Conservation (phyloP, 306 rosid species). For the Cyamopsis tetragonoloba region DNA sequence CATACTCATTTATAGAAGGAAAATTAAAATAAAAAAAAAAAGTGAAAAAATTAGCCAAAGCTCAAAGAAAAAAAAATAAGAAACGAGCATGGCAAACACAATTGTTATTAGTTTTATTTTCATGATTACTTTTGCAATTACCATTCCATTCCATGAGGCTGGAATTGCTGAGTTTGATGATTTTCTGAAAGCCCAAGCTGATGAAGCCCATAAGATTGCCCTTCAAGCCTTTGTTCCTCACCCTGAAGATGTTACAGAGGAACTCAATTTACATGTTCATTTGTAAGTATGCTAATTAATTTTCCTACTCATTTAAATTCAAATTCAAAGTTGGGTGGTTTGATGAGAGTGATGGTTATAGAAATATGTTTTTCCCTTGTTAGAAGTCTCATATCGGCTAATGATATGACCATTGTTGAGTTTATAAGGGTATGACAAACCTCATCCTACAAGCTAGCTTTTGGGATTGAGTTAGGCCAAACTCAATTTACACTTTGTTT, state of each 20-base stretch:
- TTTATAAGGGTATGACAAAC: background rate
- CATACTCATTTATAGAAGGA: background rate
- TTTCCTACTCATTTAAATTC: background rate
- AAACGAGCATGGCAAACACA: background rate
- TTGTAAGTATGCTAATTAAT: background rate
- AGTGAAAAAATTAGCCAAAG: too few relatives aligned
- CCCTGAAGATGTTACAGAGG: background rate
- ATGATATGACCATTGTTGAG: too few relatives aligned
- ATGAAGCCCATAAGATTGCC: background rate
- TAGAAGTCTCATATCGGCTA: too few relatives aligned
- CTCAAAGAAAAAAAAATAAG: background rate
- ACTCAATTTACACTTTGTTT: background rate
- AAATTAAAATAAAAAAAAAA: background rate
- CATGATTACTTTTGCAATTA: background rate
- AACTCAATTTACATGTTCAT: slow-evolving; percentile 6
- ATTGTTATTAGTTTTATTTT: background rate
- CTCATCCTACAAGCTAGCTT: background rate
- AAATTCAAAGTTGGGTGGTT: too few relatives aligned
- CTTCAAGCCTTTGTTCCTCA: background rate
- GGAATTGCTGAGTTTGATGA: slow-evolving; percentile 22
- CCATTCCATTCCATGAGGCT: slow-evolving; percentile 27
- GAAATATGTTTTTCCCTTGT: too few relatives aligned
- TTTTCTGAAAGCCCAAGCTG: background rate
- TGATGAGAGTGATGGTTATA: too few relatives aligned
- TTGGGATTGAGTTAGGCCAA: too few relatives aligned